Conservation (phyloP, 2,329 filamentous ascomycete species). For the Nannizzia gypsea region DNA sequence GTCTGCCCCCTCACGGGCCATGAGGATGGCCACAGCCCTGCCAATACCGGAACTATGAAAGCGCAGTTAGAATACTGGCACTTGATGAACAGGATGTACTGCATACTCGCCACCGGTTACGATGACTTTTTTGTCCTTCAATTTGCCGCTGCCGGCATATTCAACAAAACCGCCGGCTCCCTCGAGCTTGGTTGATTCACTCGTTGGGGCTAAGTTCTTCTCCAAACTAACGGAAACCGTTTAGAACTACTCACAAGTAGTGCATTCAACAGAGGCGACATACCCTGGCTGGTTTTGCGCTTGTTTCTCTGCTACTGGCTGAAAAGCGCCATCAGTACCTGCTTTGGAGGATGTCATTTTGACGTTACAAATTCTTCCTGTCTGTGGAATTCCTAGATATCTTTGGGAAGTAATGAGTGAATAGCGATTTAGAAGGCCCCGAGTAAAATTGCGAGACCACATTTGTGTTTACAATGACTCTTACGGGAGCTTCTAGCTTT, state of each 20-base stretch:
- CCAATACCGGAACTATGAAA: slow-evolving; percentile 42
- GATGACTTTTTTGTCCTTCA: slow-evolving; percentile 41
- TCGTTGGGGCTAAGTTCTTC: slow-evolving; percentile 21
- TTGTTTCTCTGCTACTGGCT: slow-evolving; percentile 10
- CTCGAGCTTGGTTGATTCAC: slow-evolving; percentile 27
- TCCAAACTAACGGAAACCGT: slow-evolving; percentile 7
- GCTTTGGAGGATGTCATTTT: slow-evolving; percentile 13
- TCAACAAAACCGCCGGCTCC: slow-evolving; percentile 20
- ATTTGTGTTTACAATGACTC: not conserved
- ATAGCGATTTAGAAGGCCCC: not conserved
- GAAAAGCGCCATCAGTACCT: slow-evolving; percentile 10
- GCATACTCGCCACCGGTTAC: slow-evolving; percentile 48
- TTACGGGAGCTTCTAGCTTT: no score
- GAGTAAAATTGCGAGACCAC: not conserved
- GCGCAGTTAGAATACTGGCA: not conserved
- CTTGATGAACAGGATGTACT: not conserved
- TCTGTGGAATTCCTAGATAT: not conserved
- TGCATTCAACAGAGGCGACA: no score
- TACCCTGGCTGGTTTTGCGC: slow-evolving; percentile 12
- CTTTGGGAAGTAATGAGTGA: not conserved
- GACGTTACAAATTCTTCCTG: not conserved
- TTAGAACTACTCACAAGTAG: not conserved
- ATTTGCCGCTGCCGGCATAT: slow-evolving; percentile 38
- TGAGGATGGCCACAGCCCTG: slow-evolving; percentile 43
- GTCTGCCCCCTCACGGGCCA: slow-evolving; percentile 48